A percentile compares a stretch with the other conserved stretches of the same genome.
phyloP scores from a whole-genome alignment of 2,329 filamentous ascomycete species.

The Alternaria atra region DNA sequence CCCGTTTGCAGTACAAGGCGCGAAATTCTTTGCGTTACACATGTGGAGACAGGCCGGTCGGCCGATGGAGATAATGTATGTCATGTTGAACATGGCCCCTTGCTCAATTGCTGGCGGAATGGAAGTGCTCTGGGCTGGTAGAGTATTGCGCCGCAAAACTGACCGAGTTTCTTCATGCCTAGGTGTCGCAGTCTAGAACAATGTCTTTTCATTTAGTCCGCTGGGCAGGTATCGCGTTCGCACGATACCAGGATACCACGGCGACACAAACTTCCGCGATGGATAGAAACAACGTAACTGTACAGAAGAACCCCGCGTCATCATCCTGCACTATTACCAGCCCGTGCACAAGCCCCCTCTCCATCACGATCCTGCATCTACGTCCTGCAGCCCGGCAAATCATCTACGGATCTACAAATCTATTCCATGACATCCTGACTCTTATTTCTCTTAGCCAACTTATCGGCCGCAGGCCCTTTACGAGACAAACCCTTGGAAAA shows the following conservation, averaged over 20 bases:
- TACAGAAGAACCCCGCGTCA: neutral
- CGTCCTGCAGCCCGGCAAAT: conserved; percentile 2
- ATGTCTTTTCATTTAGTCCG: neutral
- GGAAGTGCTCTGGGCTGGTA: neutral
- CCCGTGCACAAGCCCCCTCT: neutral
- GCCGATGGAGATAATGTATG: neutral
- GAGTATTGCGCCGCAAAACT: neutral
- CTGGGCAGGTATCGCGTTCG: neutral
- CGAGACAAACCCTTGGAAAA: neutral
- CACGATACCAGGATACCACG: neutral
- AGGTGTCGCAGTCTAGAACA: neutral
- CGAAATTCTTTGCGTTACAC: conserved; percentile 6
- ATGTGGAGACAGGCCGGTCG: neutral
- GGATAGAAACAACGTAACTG: neutral
- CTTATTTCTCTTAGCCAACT: neutral
- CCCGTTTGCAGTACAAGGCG: conserved; percentile 5
- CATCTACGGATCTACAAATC: neutral
- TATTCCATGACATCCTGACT: neutral
- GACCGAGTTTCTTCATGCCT: neutral
- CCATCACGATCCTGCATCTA: conserved; percentile 1
- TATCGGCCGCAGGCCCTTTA: neutral
- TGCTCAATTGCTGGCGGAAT: neutral
- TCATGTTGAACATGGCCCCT: conserved; percentile 1
- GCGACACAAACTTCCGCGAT: neutral
- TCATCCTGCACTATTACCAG: neutral